Evolutionary conservation across 345 rosid genomes (phyloP).

Genomic region (Jatropha curcas): DNA sequence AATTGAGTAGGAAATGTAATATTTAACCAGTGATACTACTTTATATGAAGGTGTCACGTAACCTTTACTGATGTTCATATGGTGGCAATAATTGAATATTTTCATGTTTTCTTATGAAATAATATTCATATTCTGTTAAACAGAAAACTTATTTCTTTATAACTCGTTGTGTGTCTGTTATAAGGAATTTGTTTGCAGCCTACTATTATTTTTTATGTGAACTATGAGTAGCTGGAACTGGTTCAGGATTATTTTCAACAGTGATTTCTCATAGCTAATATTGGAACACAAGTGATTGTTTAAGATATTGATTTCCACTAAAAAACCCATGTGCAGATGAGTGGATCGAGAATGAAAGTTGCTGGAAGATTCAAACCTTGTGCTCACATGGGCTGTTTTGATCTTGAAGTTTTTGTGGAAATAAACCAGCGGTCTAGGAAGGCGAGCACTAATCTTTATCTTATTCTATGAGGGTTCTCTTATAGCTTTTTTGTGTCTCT

Average conservation of each 20-base stretch:
- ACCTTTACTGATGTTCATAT: background rate
- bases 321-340: slow-evolving; percentile 53
- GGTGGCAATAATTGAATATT: too few species aligned
- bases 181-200: background rate
- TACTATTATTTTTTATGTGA: background rate
- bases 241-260: background rate
- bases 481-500: slow-evolving; percentile 14
- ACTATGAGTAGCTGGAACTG: background rate
- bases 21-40: too few species aligned
- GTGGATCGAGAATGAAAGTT: slow-evolving; percentile 95
- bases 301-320: slow-evolving; percentile 9
- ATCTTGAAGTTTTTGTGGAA: slow-evolving; percentile 94
- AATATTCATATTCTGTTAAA: slow-evolving; percentile 2
- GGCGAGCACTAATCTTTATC: slow-evolving; percentile 46
- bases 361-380: slow-evolving; percentile 98
- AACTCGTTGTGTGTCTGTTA: background rate
- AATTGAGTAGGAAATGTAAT: too few species aligned
- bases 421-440: slow-evolving; percentile 96
- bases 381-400: slow-evolving; percentile 95
- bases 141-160: background rate
- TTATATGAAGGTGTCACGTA: background rate
- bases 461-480: background rate
- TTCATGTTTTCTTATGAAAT: too few species aligned
- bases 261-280: background rate
- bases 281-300: background rate